These are phyloP conservation scores for Fusarium lateritium DNA, from an alignment of 2,329 filamentous ascomycete genomes.

Conservation along the genomic window DNA sequence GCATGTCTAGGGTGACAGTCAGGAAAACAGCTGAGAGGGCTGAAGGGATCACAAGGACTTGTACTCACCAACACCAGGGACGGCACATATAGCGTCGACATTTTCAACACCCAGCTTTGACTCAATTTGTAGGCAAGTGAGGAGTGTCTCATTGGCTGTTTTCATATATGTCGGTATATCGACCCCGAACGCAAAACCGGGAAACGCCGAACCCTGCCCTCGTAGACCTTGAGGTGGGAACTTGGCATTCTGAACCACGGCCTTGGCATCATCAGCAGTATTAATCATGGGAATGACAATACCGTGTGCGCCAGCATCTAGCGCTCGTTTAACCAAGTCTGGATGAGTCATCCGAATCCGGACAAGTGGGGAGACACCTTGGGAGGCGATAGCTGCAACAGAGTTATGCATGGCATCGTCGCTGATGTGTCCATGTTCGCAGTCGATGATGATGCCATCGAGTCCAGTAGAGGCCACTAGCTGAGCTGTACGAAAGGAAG, in stretches of 20 bases:
- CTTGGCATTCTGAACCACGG: background rate
- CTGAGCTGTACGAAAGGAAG: background rate
- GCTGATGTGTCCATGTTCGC: constrained; percentile 42
- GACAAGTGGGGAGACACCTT: constrained; percentile 13
- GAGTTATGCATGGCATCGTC: constrained; percentile 26
- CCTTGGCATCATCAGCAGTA: constrained; percentile 2
- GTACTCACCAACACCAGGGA: background rate
- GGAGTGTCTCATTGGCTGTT: background rate
- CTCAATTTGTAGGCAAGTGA: background rate
- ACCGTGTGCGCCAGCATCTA: background rate
- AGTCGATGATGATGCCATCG: constrained; percentile 17
- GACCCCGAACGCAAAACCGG: constrained; percentile 2
- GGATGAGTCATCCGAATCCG: background rate
- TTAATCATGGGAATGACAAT: constrained; percentile 5
- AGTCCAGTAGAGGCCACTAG: background rate
- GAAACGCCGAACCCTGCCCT: constrained; percentile 5
- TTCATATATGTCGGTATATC: constrained; percentile 3
- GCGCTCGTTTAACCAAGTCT: background rate
- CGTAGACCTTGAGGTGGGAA: background rate
- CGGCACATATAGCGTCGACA: background rate
- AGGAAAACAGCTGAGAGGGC: background rate
- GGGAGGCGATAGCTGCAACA: constrained; percentile 16
- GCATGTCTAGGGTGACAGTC: background rate
- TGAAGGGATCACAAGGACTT: no score
- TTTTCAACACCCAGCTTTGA: background rate